phyloP scores from a whole-genome alignment of 2,329 filamentous ascomycete genomes.

The Grosmannia clavigera region DNA sequence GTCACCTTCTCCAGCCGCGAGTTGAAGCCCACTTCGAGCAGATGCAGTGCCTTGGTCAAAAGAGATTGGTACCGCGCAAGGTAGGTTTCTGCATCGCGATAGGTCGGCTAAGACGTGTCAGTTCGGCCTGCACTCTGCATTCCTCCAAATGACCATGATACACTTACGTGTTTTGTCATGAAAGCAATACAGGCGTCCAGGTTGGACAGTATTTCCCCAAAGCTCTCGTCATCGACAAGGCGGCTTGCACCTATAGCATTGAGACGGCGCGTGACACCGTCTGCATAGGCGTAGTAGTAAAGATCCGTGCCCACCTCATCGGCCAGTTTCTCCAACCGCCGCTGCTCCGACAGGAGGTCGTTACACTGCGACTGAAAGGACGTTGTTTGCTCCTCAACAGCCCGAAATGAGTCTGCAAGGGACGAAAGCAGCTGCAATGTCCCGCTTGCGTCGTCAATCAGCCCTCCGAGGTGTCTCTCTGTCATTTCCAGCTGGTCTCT shows the following conservation, averaged over 20 bases:
- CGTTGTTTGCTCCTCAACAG: conserved; percentile 83
- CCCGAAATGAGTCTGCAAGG: conserved; percentile 74
- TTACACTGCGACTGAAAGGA: conserved; percentile 89
- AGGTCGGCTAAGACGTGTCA: conserved; percentile 46
- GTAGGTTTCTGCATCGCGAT: conserved; percentile 80
- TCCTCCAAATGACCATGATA: not conserved
- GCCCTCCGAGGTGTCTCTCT: conserved; percentile 63
- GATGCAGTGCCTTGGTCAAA: conserved; percentile 52
- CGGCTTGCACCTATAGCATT: conserved; percentile 86
- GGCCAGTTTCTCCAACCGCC: conserved; percentile 63
- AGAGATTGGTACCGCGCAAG: conserved; percentile 77
- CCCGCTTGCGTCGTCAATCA: conserved; percentile 65
- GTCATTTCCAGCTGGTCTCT: conserved; percentile 70
- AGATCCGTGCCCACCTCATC: conserved; percentile 79
- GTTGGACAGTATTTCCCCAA: conserved; percentile 76
- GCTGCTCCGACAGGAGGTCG: conserved; percentile 71
- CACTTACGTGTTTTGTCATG: conserved; percentile 70
- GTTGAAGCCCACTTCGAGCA: conserved; percentile 46
- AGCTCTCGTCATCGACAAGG: conserved; percentile 71
- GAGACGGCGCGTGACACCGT: conserved; percentile 76
- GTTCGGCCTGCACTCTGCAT: not conserved
- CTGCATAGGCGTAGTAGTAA: conserved; percentile 90
- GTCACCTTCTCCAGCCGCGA: conserved; percentile 40
- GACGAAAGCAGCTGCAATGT: conserved; percentile 65
- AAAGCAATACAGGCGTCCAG: conserved; percentile 86